A percentile compares a stretch with the other conserved stretches of the same genome.
Conservation (phyloP, 495 filamentous ascomycete species). For the Aspergillus wentii region DNA sequence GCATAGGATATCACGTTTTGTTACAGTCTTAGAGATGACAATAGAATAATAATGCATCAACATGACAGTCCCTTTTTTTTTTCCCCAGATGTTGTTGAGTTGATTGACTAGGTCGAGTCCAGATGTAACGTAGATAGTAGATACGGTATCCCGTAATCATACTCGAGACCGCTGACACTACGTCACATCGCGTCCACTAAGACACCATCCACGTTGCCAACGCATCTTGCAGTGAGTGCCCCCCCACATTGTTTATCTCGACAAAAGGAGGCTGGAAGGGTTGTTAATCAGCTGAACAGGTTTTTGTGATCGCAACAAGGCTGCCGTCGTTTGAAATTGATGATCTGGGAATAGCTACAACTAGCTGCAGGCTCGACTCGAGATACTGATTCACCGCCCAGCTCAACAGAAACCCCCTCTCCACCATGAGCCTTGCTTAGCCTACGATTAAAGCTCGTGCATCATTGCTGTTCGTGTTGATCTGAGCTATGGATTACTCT, state of each 20-base stretch:
- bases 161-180: slow-evolving; percentile 29
- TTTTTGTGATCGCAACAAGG: too few species aligned
- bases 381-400: slow-evolving; percentile 10
- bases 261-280: too few species aligned
- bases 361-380: slow-evolving; percentile 12
- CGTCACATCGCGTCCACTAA: slow-evolving; percentile 31
- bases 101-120: too few species aligned
- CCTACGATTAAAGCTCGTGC: slow-evolving; percentile 16
- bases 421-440: slow-evolving; percentile 33
- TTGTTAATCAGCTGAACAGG: neutral
- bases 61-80: too few species aligned
- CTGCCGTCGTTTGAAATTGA: too few species aligned
- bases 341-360: neutral
- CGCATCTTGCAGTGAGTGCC: slow-evolving; percentile 22
- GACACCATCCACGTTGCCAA: slow-evolving; percentile 33
- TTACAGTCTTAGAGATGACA: too few species aligned
- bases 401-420: slow-evolving; percentile 10
- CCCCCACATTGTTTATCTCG: slow-evolving; percentile 23
- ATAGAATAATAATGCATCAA: too few species aligned
- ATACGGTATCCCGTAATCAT: too few species aligned
- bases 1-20: too few species aligned
- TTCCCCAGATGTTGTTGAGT: too few species aligned
- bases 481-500: slow-evolving; percentile 71
- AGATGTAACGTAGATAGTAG: too few species aligned
- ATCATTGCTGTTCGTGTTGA: slow-evolving; percentile 15